These are phyloP conservation scores for Yamadazyma dushanensis DNA, from an alignment of 1,139 yeast species.

Conservation along the genomic window DNA sequence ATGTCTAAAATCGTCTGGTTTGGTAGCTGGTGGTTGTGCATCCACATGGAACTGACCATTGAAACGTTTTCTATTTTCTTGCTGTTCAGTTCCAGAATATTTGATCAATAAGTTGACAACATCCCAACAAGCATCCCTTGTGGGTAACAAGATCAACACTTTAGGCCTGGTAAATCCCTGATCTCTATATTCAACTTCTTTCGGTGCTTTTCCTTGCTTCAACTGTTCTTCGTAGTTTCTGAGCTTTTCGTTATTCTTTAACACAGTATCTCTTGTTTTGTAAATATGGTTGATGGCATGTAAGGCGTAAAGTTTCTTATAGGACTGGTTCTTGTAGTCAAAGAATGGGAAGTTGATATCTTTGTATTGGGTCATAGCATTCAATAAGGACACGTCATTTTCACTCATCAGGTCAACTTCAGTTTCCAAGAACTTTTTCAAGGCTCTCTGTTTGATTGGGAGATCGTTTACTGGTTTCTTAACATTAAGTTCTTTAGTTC, in stretches of 20 bases:
- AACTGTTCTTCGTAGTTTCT: slow-evolving; percentile 44
- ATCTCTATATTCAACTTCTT: slow-evolving; percentile 68
- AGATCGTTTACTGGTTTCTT: slow-evolving; percentile 12
- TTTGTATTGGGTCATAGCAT: slow-evolving; percentile 69
- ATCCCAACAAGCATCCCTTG: slow-evolving; percentile 75
- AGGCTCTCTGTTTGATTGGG: slow-evolving; percentile 33
- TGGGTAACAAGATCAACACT: slow-evolving; percentile 78
- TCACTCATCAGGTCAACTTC: slow-evolving; percentile 18
- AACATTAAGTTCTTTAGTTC: slow-evolving; percentile 5
- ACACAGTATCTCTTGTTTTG: slow-evolving; percentile 79
- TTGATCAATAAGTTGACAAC: slow-evolving; percentile 63
- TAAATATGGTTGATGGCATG: slow-evolving; percentile 82
- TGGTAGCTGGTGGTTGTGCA: slow-evolving; percentile 54
- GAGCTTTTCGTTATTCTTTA: slow-evolving; percentile 70
- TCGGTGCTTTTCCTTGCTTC: slow-evolving; percentile 38
- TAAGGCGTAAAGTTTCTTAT: slow-evolving; percentile 63
- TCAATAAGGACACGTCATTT: slow-evolving; percentile 35
- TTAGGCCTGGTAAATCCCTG: slow-evolving; percentile 97
- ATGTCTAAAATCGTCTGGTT: slow-evolving; percentile 81
- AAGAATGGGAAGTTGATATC: slow-evolving; percentile 67
- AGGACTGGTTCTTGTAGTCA: slow-evolving; percentile 40
- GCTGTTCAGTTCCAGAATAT: slow-evolving; percentile 68
- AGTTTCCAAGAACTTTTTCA: slow-evolving; percentile 23
- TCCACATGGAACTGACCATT: slow-evolving; percentile 63
- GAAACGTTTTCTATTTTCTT: slow-evolving; percentile 80